Percentiles rank a stretch among this genome's conserved stretches.
These are phyloP conservation scores for Citrus trifoliata DNA, from an alignment of 345 rosid species.

Conservation along the genomic window DNA sequence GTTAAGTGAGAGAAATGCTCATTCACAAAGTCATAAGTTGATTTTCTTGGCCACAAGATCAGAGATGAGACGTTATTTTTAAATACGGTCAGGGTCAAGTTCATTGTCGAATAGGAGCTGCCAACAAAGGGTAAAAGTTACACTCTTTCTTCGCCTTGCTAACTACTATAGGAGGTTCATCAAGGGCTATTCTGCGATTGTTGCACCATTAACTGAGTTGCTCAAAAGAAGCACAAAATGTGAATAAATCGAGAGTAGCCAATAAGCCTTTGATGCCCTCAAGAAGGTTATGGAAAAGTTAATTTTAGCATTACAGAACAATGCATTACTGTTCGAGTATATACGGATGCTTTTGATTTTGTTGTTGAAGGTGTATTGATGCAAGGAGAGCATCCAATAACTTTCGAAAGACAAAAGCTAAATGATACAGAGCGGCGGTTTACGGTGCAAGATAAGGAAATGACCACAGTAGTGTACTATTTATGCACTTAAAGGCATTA, in stretches of 20 bases:
- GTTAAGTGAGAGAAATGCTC: not conserved
- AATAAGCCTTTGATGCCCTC: not conserved
- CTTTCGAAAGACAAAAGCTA: not conserved
- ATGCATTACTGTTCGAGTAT: not conserved
- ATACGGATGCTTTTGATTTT: not conserved
- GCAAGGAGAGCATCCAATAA: not conserved
- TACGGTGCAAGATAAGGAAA: not conserved
- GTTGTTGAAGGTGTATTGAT: not conserved
- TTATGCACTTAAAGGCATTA: not conserved
- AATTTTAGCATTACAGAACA: not conserved
- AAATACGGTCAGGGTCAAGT: not conserved
- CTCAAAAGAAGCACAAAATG: not conserved
- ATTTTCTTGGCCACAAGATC: not conserved
- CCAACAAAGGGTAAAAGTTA: not conserved
- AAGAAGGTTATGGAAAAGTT: not conserved
- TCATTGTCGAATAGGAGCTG: not conserved
- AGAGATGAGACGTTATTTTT: not conserved
- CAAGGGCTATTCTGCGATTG: not conserved
- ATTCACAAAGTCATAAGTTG: fast-evolving
- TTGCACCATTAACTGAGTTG: not conserved
- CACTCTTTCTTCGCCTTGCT: not conserved
- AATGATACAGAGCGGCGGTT: not conserved
- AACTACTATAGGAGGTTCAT: constrained; percentile 9
- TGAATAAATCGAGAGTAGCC: not conserved
- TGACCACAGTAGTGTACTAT: not conserved